Base-by-base conservation (phyloP, 108 stramenopile genomes). In the Discostella stelligeroides region DNA sequence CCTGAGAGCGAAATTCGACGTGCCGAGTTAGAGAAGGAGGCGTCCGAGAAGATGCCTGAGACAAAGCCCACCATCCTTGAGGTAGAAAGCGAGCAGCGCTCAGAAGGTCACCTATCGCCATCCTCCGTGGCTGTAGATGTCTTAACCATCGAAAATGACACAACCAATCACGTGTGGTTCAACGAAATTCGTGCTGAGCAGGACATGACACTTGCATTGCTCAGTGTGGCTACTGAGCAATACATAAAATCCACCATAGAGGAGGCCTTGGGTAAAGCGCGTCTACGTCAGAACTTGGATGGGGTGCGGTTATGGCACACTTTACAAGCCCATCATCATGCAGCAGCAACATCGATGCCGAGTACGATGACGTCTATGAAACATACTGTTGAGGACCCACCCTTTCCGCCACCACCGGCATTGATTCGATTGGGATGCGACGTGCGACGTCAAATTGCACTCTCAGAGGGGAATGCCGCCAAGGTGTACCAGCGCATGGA, bases 271-370 rank as follows among this genome's bases (percentile, higher is more conserved):
- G 60, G 73, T 4, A 81, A 86, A 63, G 85, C 92, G 13, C 88
- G 88, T 4, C 88, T 89, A 28, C 88, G 92, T 14, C 84, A 86
- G 45, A 94, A 94, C 59, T 47, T 94, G 21, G 89, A 94, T 53
- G 92, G 88, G 12, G 87, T 94, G 30, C 85, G 92, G 21, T 69
- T 94, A 38, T 91, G 87, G 88, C 86, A 94, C 66, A 75, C 83
- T 27, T 86, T 90, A 72, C 72, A 84, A 29, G 45, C 56, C 24
- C n/a, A n/a, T n/a, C n/a, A n/a, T n/a, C 66, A 65, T 28, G 50
- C 60, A 11, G 60, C 60, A 21, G 63, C 54, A 14, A 20, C 66
- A 24, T 65, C 27, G 68, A 74, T 12, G 72, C 47, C 37, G 40
- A 51, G 9, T 48, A 11, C 37, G 61, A 57, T 21, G 46, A 66